Conservation (phyloP, 257 asterid genomes). For the Solanum tacnaense region DNA sequence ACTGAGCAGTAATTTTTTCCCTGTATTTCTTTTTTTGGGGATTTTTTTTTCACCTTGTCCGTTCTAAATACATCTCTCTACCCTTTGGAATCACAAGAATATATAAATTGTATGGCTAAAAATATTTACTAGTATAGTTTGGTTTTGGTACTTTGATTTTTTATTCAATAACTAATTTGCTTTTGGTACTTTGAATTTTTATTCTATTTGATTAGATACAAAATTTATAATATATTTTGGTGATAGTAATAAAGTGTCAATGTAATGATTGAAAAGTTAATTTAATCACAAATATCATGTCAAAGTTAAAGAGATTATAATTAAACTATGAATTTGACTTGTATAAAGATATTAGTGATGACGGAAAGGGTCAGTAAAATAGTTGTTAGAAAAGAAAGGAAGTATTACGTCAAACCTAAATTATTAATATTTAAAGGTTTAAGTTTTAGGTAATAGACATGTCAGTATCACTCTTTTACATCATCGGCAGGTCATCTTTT, state of each 20-base stretch:
- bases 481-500: background rate
- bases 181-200: background rate
- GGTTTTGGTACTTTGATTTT: background rate
- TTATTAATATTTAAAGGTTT: background rate
- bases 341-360: background rate
- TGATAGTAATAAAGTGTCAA: background rate
- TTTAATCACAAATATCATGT: background rate
- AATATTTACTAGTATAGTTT: background rate
- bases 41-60: slow-evolving; percentile 15
- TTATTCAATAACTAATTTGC: background rate
- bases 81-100: slow-evolving; percentile 15
- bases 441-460: background rate
- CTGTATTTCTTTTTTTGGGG: slow-evolving; percentile 14
- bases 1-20: background rate
- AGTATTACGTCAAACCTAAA: background rate
- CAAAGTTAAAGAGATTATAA: background rate
- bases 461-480: background rate
- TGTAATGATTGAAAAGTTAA: background rate
- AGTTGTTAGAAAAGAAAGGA: background rate
- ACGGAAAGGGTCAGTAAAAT: background rate
- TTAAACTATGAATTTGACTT: background rate
- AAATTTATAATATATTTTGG: background rate
- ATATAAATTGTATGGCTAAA: background rate
- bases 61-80: slow-evolving; percentile 34
- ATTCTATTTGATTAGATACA: background rate